Evolutionary conservation across 345 rosid species (phyloP), one percentile per base, ranked within the genome.

Genomic region (Populus nigra): DNA sequence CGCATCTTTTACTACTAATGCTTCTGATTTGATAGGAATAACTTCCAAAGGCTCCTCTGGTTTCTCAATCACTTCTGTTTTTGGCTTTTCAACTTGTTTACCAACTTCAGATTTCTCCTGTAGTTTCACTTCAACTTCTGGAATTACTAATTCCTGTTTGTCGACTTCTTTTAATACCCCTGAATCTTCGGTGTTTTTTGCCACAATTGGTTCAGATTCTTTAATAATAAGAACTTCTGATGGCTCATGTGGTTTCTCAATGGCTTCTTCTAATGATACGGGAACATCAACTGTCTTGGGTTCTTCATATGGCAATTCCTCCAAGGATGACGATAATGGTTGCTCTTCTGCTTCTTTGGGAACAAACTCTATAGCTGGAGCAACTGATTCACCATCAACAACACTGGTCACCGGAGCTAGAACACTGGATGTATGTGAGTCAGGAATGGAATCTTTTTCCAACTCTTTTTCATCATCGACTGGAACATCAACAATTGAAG

Each of bases 241-340:
- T 22, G 7, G 55, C 68, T 78, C 81, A 23, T 53, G 29, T 29
- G 73, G 72, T 53, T 72, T 78, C 45, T 78, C 66, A 41, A 43
- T 18, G 33, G 16, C 63, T 68, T 61, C 73, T 18, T 25, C 47
- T 5, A 1, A 43, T 5, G 79, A 53, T 27, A 27, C 69, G 5
- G 71, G 61, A 76, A 38, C 67, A 76, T 68, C 72, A 13, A n/a
- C 65, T 15, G 17, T 15, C 47, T 35, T 53, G 2, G 36, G 65
- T 36, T 76, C 43, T 61, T 78, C 72, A 36, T 9, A 23, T 23
- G 29, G 36, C 36, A 12, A 11, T 71, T 77, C 23, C 38, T 31
- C 67, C 25, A 2, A 16, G 3, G 38, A 35, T 23, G 45, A 45
- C 11, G 7, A 41, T 16, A 17, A n/a, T 16, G 27, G 49, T 75